Percentiles rank a stretch among this genome's conserved stretches.
These are phyloP conservation scores for Exsudoporus floridanus DNA, from an alignment of 1,284 basidiomycete species.

Conservation along the genomic window DNA sequence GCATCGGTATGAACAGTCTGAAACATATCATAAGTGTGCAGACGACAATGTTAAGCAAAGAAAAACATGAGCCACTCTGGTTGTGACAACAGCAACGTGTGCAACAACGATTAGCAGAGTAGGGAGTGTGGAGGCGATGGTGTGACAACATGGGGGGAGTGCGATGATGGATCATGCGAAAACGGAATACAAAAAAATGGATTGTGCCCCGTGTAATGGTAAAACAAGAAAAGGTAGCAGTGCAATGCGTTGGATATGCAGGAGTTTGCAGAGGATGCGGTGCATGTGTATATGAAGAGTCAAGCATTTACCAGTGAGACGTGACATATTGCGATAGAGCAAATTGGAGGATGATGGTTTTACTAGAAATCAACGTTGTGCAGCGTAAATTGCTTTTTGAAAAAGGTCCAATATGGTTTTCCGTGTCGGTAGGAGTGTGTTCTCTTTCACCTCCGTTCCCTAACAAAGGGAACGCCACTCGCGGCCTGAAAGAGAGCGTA, in stretches of 20 bases:
- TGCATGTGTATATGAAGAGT: slow-evolving; percentile 22
- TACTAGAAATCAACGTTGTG: slow-evolving; percentile 14
- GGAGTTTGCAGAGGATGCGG: slow-evolving; percentile 19
- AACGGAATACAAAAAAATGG: slow-evolving; percentile 23
- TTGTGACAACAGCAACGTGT: slow-evolving; percentile 11
- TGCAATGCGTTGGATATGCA: slow-evolving; percentile 31
- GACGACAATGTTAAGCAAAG: slow-evolving; percentile 10
- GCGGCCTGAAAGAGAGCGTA: slow-evolving; percentile 47
- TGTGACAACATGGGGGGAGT: slow-evolving; percentile 20
- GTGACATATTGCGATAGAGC: slow-evolving; percentile 14
- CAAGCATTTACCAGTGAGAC: slow-evolving; percentile 25
- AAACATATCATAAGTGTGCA: slow-evolving; percentile 26
- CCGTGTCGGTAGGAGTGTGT: not conserved
- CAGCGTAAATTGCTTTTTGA: slow-evolving; percentile 21
- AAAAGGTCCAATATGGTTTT: slow-evolving; percentile 5
- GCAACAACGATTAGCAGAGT: slow-evolving; percentile 15
- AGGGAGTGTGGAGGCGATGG: slow-evolving; percentile 2
- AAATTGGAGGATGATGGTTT: slow-evolving; percentile 9
- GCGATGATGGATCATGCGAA: slow-evolving; percentile 27
- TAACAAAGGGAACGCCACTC: slow-evolving; percentile 41
- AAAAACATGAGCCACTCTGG: slow-evolving; percentile 15
- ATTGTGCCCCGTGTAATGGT: slow-evolving; percentile 17
- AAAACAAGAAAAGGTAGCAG: slow-evolving; percentile 17
- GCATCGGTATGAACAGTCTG: slow-evolving; percentile 1
- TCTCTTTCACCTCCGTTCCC: slow-evolving; percentile 32